These are phyloP conservation scores for Anisodus tanguticus DNA, from an alignment of 257 asterid genomes.

Conservation along the genomic window DNA sequence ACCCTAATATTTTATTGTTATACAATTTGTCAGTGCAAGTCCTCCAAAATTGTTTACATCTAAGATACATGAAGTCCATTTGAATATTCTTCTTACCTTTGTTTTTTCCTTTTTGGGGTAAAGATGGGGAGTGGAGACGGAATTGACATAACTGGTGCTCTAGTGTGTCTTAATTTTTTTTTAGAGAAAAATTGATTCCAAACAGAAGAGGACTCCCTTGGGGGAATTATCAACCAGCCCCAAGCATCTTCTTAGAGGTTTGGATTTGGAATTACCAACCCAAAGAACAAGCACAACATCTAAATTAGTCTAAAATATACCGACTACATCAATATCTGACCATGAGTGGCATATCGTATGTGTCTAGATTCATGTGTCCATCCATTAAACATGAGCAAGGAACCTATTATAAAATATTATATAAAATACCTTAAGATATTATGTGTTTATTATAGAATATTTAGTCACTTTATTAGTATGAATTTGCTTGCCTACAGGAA, in stretches of 20 bases:
- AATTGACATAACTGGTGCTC: background rate
- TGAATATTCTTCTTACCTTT: background rate
- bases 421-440: background rate
- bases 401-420: background rate
- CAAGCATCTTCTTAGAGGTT: background rate
- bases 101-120: background rate
- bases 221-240: background rate
- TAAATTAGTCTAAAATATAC: background rate
- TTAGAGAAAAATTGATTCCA: background rate
- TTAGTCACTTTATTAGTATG: background rate
- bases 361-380: background rate
- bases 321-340: background rate
- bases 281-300: background rate
- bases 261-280: background rate
- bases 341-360: background rate
- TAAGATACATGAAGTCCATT: background rate
- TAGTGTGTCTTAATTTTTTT: background rate
- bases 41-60: conserved; percentile 2
- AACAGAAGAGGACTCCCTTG: conserved; percentile 3
- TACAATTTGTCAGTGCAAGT: background rate
- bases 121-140: background rate
- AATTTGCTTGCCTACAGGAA: background rate
- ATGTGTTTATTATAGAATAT: background rate
- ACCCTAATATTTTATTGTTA: background rate
- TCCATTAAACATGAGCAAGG: background rate